Conservation (phyloP, 2,329 filamentous ascomycete species). For the Phialocephala sp. region DNA sequence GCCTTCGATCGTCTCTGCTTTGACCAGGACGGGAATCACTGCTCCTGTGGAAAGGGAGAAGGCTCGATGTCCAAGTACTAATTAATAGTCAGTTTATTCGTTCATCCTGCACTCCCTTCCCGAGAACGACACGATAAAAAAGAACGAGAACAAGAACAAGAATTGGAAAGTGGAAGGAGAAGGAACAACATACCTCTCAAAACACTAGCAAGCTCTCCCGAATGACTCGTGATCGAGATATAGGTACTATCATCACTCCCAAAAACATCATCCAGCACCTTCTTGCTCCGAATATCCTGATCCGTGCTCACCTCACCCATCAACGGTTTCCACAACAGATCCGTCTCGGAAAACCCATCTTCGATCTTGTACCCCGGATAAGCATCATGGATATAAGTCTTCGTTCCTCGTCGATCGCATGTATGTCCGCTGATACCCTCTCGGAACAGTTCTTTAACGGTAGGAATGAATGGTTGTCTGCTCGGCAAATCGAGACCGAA, state of each 20-base stretch:
- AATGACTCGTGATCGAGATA: conserved; percentile 65
- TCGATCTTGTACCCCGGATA: conserved; percentile 64
- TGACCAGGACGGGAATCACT: conserved; percentile 71
- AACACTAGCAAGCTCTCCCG: conserved; percentile 59
- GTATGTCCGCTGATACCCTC: conserved; percentile 73
- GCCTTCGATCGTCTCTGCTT: conserved; percentile 53
- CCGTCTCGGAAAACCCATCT: conserved; percentile 62
- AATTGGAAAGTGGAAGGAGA: not conserved
- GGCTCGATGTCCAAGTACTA: conserved; percentile 60
- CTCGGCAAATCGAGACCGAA: conserved; percentile 56
- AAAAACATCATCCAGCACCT: conserved; percentile 63
- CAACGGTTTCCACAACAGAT: conserved; percentile 53
- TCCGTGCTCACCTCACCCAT: conserved; percentile 50
- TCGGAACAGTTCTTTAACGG: conserved; percentile 68
- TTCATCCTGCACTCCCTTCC: not conserved
- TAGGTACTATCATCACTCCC: conserved; percentile 56
- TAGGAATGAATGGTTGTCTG: conserved; percentile 58
- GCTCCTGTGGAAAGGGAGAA: conserved; percentile 69
- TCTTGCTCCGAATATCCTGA: conserved; percentile 56
- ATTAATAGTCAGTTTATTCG: not conserved
- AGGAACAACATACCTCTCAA: conserved; percentile 45
- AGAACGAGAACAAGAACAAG: too few relatives aligned
- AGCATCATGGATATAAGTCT: conserved; percentile 55
- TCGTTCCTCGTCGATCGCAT: conserved; percentile 66
- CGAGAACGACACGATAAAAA: too few relatives aligned